Conservation (phyloP, 2,329 filamentous ascomycete species). For the Incumbomyces lentus region DNA sequence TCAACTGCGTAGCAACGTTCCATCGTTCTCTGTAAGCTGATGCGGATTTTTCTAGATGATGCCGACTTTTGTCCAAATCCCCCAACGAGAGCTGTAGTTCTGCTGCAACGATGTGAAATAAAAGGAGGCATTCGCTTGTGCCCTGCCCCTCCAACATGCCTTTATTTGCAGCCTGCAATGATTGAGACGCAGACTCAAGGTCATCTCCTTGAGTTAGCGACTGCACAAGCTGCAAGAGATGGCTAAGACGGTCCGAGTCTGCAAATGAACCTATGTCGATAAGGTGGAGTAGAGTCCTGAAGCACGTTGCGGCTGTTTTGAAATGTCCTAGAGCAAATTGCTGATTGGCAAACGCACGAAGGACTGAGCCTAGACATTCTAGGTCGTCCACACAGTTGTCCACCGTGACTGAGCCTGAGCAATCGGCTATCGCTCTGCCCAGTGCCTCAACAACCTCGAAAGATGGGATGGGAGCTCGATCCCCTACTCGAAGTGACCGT, state of each 20-base stretch:
- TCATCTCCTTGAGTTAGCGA: slow-evolving; percentile 53
- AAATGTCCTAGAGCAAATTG: slow-evolving; percentile 48
- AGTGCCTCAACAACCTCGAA: no score
- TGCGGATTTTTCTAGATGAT: slow-evolving; percentile 24
- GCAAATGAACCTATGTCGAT: slow-evolving; percentile 23
- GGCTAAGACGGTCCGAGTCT: slow-evolving; percentile 22
- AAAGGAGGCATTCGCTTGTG: slow-evolving; percentile 33
- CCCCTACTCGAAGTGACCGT: no score
- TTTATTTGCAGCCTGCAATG: slow-evolving; percentile 48
- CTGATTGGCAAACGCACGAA: slow-evolving; percentile 46
- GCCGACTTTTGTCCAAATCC: slow-evolving; percentile 49
- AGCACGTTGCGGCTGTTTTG: slow-evolving; percentile 37
- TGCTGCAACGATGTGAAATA: slow-evolving; percentile 60
- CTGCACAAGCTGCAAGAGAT: slow-evolving; percentile 38
- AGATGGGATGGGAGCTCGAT: no score
- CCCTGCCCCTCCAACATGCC: slow-evolving; percentile 28
- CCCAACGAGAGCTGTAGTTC: slow-evolving; percentile 64
- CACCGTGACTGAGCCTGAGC: background rate
- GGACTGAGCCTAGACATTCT: slow-evolving; percentile 39
- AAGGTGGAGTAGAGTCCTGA: slow-evolving; percentile 22
- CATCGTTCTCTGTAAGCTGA: slow-evolving; percentile 1
- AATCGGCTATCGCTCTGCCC: slow-evolving; percentile 17
- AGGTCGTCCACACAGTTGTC: slow-evolving; percentile 44
- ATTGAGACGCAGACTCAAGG: slow-evolving; percentile 45
- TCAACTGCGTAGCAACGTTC: slow-evolving; percentile 26